Evolutionary conservation across 331 rosid genomes (phyloP).

Genomic region (Rhamnella rubrinervis): DNA sequence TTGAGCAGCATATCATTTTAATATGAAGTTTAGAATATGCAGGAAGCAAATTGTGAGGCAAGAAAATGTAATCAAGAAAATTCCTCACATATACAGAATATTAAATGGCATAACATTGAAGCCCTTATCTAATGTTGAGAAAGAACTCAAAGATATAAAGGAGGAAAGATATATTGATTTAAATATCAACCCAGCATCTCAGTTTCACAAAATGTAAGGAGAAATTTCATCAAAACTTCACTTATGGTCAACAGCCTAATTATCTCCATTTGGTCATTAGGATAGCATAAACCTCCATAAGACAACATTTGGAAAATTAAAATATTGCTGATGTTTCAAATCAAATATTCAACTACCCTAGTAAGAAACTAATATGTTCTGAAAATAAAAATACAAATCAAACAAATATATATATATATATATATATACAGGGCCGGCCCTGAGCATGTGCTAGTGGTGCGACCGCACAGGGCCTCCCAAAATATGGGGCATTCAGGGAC

Average conservation of each 20-base stretch:
- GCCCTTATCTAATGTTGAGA: neutral
- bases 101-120: neutral
- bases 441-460: no score
- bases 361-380: neutral
- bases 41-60: constrained; percentile 21
- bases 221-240: neutral
- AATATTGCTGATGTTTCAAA: neutral
- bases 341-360: neutral
- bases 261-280: neutral
- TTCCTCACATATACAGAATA: neutral
- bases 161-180: neutral
- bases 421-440: no score
- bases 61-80: constrained; percentile 1
- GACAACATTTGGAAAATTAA: neutral
- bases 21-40: neutral
- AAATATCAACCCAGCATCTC: neutral
- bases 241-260: no score
- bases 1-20: constrained; percentile 18
- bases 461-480: no score
- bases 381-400: constrained; percentile 8
- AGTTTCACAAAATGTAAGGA: neutral
- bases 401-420: constrained; percentile 10
- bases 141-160: neutral
- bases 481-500: no score
- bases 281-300: neutral